Evolutionary conservation across 2,329 filamentous ascomycete genomes (phyloP), one percentile per base, ranked within the genome.

Genomic region (Pseudogymnoascus sp.): DNA sequence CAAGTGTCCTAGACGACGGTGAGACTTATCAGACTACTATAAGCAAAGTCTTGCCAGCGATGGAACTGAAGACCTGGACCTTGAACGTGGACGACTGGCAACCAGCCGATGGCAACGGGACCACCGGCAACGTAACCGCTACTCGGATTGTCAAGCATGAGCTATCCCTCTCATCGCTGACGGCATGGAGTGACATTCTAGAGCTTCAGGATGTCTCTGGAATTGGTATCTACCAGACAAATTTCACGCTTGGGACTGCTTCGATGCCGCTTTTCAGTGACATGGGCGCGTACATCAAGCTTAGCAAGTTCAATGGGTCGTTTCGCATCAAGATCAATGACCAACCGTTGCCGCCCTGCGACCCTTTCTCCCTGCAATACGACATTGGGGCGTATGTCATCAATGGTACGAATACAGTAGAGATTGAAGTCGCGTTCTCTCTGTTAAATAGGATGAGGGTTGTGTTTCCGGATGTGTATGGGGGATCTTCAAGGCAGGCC

Each of bases 81-180:
- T 53, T 62, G 16, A 40, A 31, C 8, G 46, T 62, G 7, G 28
- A 59, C 16, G 61, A 62, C 46, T 62, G 46, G 61, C 61, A 62
- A 14, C 61, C 61, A 19, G 38, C 38, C 7, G 16, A 41, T 11
- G 38, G 16, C n/a, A 41, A 22, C 38, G 61, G 43, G 10, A 43
- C 61, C 11, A 50, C 50, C 14, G 43, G 43, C 2, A 31, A 62
- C 7, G 7, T 28, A n/a, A 62, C 50, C 24, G 50, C 50, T 35
- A 59, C 61, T 24, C 19, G 31, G 1, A 53, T 59, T 14, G 40
- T 37, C 16, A 37, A 62, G n/a, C 61, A 62, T n/a, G 31, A 62
- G 14, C 40, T 56, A 4, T 56, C 41, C 4, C 61, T 62, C 56
- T 16, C 50, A 31, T 26, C 33, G 16, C 46, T 62, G 2, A 59